These are phyloP conservation scores for Phenoliferia sp. DNA, from an alignment of 1,284 basidiomycete species.

Conservation along the genomic window DNA sequence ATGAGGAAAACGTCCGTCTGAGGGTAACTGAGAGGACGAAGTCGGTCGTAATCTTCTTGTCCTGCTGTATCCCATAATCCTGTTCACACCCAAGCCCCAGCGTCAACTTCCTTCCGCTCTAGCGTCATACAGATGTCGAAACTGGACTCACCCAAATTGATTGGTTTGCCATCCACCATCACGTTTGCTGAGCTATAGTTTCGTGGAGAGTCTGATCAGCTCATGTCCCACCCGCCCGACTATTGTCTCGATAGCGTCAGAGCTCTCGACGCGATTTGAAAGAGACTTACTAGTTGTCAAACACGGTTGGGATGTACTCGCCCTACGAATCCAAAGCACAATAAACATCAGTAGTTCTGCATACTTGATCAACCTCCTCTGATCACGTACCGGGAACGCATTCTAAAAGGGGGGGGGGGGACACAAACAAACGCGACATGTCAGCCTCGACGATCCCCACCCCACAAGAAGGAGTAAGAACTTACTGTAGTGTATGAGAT, in stretches of 20 bases:
- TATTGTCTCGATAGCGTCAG: not conserved
- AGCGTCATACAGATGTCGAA: too few species aligned
- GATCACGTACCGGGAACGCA: slow-evolving; percentile 72
- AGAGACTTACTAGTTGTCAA: slow-evolving; percentile 83
- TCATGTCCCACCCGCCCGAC: not conserved
- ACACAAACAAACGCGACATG: not conserved
- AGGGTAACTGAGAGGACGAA: slow-evolving; percentile 95
- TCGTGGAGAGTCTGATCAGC: not conserved
- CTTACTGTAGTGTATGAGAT: slow-evolving; percentile 84
- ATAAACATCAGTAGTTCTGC: too few species aligned
- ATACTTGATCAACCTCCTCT: too few species aligned
- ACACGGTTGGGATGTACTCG: slow-evolving; percentile 94
- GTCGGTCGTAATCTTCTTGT: slow-evolving; percentile 96
- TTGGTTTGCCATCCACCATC: slow-evolving; percentile 98
- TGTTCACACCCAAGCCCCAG: too few species aligned
- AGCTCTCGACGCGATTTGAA: not conserved
- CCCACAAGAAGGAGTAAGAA: not conserved
- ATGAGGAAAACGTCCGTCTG: slow-evolving; percentile 99
- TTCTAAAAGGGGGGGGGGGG: slow-evolving; percentile 51
- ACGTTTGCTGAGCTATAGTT: slow-evolving; percentile 54
- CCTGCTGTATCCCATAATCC: slow-evolving; percentile 99
- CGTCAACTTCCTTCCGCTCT: too few species aligned
- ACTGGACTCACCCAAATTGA: too few species aligned
- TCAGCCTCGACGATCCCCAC: not conserved
- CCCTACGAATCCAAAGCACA: too few species aligned